Conservation (phyloP, 2,329 filamentous ascomycete genomes). For the Cladorrhinum sp. region DNA sequence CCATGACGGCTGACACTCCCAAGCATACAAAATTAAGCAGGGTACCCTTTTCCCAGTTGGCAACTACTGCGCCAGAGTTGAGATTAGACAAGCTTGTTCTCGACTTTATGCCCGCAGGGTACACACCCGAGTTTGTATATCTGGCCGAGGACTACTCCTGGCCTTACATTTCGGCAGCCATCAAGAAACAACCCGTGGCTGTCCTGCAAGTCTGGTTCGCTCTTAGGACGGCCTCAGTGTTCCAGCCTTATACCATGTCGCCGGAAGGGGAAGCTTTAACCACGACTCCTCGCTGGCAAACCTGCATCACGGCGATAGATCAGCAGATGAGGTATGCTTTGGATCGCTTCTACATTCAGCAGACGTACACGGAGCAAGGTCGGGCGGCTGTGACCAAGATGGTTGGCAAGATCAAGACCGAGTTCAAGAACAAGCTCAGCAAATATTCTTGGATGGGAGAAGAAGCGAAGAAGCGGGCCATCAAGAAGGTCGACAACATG, state of each 20-base stretch:
- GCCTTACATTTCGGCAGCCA: conserved; percentile 33
- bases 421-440: conserved; percentile 60
- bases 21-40: not conserved
- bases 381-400: conserved; percentile 67
- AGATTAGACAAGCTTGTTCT: conserved; percentile 14
- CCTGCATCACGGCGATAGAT: conserved; percentile 51
- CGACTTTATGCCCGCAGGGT: conserved; percentile 4
- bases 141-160: not conserved
- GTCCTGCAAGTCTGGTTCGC: conserved; percentile 40
- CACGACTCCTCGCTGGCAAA: conserved; percentile 59
- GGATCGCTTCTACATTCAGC: conserved; percentile 68
- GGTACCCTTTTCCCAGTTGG: not conserved
- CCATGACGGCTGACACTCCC: not conserved
- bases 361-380: conserved; percentile 63
- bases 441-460: conserved; percentile 63
- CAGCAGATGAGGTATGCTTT: conserved; percentile 60
- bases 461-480: conserved; percentile 56
- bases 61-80: not conserved
- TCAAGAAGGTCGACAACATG: conserved; percentile 65
- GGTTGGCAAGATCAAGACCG: conserved; percentile 66
- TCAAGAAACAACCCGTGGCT: conserved; percentile 33
- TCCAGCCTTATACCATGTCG: no score
- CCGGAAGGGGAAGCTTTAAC: no score
- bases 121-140: not conserved
- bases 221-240: no score